phyloP scores from a whole-genome alignment of 2,329 filamentous ascomycete genomes.

The Verticillium albo-atrum region DNA sequence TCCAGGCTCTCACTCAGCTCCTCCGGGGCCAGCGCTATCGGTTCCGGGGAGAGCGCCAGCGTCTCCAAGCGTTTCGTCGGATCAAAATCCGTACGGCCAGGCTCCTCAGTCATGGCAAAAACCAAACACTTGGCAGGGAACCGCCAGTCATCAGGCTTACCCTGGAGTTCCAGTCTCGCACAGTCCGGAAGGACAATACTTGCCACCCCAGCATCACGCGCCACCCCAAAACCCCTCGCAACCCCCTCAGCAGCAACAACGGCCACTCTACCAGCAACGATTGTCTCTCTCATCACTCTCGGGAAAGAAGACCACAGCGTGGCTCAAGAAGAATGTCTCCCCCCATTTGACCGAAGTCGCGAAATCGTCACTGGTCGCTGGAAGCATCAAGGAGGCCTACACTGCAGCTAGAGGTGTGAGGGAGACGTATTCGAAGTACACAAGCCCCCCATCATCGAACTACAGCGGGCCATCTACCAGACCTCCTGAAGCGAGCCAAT shows the following conservation, averaged over 20 bases:
- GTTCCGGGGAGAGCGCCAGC: background rate
- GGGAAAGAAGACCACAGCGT: background rate
- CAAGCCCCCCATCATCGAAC: background rate
- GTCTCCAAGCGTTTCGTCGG: background rate
- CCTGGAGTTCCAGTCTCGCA: background rate
- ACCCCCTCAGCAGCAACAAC: background rate
- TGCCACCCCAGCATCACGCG: background rate
- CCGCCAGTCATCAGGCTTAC: background rate
- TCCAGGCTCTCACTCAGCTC: background rate
- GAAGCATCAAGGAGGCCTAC: slow-evolving; percentile 1
- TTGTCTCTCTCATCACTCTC: background rate
- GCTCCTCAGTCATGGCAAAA: background rate
- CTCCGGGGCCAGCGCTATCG: background rate
- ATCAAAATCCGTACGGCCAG: background rate
- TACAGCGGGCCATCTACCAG: background rate
- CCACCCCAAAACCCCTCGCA: background rate
- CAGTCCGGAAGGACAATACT: background rate
- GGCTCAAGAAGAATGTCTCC: slow-evolving; percentile 1
- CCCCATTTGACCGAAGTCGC: background rate
- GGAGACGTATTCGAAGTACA: background rate
- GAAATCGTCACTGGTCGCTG: background rate
- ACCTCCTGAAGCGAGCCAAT: background rate
- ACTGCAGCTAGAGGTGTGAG: background rate
- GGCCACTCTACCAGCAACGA: background rate
- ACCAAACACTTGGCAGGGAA: background rate